Percentiles rank a stretch among this genome's conserved stretches.
These are phyloP conservation scores for Apiotrichum montevideense DNA, from an alignment of 1,284 basidiomycete genomes.

Conservation along the genomic window DNA sequence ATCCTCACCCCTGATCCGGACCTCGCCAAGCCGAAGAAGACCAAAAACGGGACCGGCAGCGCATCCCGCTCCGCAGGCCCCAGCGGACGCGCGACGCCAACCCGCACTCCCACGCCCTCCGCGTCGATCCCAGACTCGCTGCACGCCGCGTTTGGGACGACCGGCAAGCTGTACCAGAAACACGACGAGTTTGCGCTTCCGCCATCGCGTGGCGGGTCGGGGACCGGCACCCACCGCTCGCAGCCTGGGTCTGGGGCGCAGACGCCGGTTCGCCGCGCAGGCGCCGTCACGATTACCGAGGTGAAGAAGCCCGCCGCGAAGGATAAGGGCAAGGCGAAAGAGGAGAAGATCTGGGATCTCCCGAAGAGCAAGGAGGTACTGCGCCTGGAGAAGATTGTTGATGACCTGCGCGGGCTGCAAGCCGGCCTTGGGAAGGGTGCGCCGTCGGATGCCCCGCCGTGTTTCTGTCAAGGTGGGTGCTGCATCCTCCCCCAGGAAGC, in stretches of 20 bases:
- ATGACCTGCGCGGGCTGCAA: constrained; percentile 22
- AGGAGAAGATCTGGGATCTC: constrained; percentile 40
- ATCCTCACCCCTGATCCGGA: not conserved
- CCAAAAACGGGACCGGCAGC: constrained; percentile 1
- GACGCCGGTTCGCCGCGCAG: constrained; percentile 8
- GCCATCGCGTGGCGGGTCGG: constrained; percentile 4
- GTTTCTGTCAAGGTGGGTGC: constrained; percentile 48
- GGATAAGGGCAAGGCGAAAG: constrained; percentile 13
- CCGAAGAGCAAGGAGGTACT: constrained; percentile 36
- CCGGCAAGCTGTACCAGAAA: constrained; percentile 38
- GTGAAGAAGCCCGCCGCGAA: constrained; percentile 3
- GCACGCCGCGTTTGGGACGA: constrained; percentile 26
- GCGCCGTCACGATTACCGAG: constrained; percentile 28
- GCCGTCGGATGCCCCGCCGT: constrained; percentile 21
- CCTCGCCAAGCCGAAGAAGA: constrained; percentile 7
- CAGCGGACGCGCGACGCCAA: not conserved
- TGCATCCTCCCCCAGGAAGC: too few species aligned
- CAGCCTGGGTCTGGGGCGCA: constrained; percentile 7
- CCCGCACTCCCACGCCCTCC: not conserved
- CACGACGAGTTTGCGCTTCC: constrained; percentile 4
- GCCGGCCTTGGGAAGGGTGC: constrained; percentile 27
- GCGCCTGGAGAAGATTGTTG: constrained; percentile 34
- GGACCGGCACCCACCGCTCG: constrained; percentile 1
- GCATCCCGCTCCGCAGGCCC: not conserved
- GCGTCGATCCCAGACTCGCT: constrained; percentile 17